Percentiles rank a stretch among this genome's conserved stretches.
Conservation (phyloP, 176 grass and related monocot genomes). For the Elymus sibiricus region DNA sequence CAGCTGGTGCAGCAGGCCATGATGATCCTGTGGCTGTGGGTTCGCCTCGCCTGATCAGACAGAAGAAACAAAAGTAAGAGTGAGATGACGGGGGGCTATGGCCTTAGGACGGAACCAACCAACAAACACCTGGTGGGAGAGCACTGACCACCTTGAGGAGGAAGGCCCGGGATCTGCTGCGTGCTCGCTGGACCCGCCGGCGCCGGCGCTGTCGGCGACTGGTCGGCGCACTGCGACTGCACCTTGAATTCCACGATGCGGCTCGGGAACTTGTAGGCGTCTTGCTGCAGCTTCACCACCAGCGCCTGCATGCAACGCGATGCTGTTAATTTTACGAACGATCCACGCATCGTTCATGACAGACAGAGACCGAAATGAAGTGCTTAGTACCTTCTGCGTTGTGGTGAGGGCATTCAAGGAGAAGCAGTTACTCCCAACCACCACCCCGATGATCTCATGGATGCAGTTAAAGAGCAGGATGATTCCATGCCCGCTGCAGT, state of each 20-base stretch:
- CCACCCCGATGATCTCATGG: constrained; percentile 49
- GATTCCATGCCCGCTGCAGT: constrained; percentile 50
- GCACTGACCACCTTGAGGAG: constrained; percentile 18
- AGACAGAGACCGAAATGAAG: not conserved
- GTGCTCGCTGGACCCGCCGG: constrained; percentile 8
- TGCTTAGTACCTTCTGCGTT: constrained; percentile 40
- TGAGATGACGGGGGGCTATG: not conserved
- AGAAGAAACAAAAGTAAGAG: not conserved
- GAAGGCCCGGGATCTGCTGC: constrained; percentile 38
- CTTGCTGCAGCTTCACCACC: constrained; percentile 65
- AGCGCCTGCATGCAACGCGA: constrained; percentile 28
- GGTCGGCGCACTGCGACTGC: constrained; percentile 27
- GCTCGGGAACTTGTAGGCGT: constrained; percentile 60
- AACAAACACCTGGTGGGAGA: constrained; percentile 4
- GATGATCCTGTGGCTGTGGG: constrained; percentile 1
- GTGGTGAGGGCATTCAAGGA: constrained; percentile 39
- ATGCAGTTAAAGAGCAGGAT: constrained; percentile 64
- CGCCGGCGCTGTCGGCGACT: not conserved
- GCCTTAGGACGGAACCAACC: not conserved
- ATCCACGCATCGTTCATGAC: not conserved
- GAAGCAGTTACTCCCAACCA: constrained; percentile 54
- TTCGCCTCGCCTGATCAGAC: constrained; percentile 13
- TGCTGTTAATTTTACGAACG: not conserved
- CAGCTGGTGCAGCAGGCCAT: constrained; percentile 21
- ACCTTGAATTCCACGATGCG: constrained; percentile 58